These are phyloP conservation scores for Penicillium egyptiacum DNA, from an alignment of 495 filamentous ascomycete genomes.

Conservation along the genomic window DNA sequence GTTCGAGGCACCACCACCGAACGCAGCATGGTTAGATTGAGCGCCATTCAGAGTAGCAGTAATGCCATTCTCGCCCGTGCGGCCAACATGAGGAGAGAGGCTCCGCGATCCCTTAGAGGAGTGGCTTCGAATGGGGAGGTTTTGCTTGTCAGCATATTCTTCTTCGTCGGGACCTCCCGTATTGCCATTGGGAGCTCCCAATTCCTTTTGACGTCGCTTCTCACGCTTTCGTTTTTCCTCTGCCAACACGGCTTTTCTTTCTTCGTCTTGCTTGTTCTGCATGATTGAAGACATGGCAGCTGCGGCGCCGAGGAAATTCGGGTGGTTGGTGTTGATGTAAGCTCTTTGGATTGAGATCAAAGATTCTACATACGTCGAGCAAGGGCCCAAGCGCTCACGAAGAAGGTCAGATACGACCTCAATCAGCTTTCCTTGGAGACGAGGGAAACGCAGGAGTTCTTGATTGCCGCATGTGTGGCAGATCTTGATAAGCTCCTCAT, in stretches of 20 bases:
- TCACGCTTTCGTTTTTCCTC: conserved; percentile 86
- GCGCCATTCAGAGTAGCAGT: conserved; percentile 65
- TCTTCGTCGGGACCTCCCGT: conserved; percentile 71
- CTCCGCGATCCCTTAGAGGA: conserved; percentile 64
- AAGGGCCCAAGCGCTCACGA: conserved; percentile 85
- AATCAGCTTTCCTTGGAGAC: conserved; percentile 94
- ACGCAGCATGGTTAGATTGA: conserved; percentile 62
- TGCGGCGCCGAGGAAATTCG: conserved; percentile 95
- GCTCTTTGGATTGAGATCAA: conserved; percentile 96
- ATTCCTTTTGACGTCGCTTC: conserved; percentile 74
- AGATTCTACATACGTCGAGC: conserved; percentile 88
- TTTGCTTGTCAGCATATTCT: conserved; percentile 49
- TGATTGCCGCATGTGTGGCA: conserved; percentile 97
- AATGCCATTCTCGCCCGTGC: conserved; percentile 59
- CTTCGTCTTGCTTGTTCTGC: conserved; percentile 87
- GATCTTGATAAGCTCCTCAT: conserved; percentile 99
- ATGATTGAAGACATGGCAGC: conserved; percentile 98
- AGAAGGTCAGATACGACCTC: conserved; percentile 97
- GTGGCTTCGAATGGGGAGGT: conserved; percentile 59
- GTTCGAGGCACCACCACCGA: conserved; percentile 57
- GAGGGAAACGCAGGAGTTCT: conserved; percentile 86
- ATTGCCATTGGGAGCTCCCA: conserved; percentile 71
- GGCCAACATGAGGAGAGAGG: conserved; percentile 76
- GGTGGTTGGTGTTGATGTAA: conserved; percentile 99
- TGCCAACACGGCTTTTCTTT: conserved; percentile 72